Conservation (phyloP, 139 green algal species). For the Tetradesmus lagerheimii region DNA sequence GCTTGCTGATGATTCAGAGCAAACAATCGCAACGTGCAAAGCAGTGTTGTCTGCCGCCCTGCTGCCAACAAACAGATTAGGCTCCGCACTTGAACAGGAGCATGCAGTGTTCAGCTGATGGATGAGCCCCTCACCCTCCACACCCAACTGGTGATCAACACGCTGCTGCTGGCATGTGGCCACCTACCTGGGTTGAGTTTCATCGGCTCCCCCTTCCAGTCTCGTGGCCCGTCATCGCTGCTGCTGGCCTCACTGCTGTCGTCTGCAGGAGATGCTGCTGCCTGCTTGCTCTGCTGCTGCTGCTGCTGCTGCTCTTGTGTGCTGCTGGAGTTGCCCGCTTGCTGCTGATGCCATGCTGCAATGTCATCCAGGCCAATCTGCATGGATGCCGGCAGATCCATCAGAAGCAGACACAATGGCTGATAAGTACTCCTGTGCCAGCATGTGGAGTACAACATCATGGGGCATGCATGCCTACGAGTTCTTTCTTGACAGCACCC, state of each 20-base stretch:
- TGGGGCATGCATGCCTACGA: no score
- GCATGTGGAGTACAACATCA: no score
- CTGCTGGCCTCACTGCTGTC: background rate
- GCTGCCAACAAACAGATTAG: no score
- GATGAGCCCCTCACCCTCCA: no score
- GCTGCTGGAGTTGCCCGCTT: background rate
- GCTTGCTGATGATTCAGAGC: no score
- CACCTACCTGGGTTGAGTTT: conserved; percentile 69
- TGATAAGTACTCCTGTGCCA: no score
- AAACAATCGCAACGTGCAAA: background rate
- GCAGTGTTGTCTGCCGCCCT: background rate
- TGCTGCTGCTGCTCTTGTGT: background rate
- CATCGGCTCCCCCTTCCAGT: conserved; percentile 87
- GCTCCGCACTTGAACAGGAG: no score
- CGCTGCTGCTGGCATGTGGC: no score
- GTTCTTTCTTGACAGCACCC: no score
- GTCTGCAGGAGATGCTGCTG: conserved; percentile 8
- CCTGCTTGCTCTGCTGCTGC: background rate
- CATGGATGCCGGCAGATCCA: background rate
- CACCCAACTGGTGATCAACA: no score
- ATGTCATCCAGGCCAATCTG: conserved; percentile 25
- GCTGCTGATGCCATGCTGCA: conserved; percentile 21
- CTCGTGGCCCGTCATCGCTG: background rate
- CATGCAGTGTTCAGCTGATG: no score
- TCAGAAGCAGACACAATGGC: no score